Evolutionary conservation across 139 green algal genomes (phyloP).

Genomic region (Chlorella vulgaris): DNA sequence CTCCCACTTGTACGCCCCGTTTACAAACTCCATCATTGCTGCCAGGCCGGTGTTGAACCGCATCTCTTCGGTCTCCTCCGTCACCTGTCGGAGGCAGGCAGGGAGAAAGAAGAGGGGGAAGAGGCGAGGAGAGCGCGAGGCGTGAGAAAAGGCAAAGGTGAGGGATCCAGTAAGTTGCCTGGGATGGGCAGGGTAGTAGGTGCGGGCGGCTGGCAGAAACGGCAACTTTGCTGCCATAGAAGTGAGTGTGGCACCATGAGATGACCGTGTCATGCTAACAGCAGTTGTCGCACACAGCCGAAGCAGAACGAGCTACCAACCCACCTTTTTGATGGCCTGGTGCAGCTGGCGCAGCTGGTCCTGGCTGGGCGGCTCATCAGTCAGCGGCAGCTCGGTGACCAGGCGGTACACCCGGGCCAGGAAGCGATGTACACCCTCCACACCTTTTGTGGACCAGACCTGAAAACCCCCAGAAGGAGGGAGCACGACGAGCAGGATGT

Average conservation of each 20-base stretch:
- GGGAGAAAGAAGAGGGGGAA: not conserved
- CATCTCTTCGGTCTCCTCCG: constrained; percentile 93
- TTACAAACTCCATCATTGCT: constrained; percentile 99
- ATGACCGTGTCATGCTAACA: too few relatives aligned
- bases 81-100: constrained; percentile 69
- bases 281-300: too few relatives aligned
- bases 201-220: too few relatives aligned
- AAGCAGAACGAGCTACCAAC: not conserved
- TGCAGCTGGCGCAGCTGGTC: constrained; percentile 91
- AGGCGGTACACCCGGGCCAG: constrained; percentile 88
- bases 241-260: too few relatives aligned
- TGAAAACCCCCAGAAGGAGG: constrained; percentile 26
- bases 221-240: too few relatives aligned
- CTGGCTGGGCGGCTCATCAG: constrained; percentile 9
- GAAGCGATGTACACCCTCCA: constrained; percentile 98
- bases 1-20: constrained; percentile 88
- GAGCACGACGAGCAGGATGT: too few relatives aligned
- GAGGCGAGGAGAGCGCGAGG: not conserved
- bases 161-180: too few relatives aligned
- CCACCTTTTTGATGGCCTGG: constrained; percentile 90
- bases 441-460: constrained; percentile 88
- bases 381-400: constrained; percentile 45
- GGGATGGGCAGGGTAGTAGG: too few relatives aligned
- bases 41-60: constrained; percentile 98
- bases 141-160: not conserved